Evolutionary conservation across 306 rosid genomes (phyloP).

Genomic region (Boehmeria nivea): DNA sequence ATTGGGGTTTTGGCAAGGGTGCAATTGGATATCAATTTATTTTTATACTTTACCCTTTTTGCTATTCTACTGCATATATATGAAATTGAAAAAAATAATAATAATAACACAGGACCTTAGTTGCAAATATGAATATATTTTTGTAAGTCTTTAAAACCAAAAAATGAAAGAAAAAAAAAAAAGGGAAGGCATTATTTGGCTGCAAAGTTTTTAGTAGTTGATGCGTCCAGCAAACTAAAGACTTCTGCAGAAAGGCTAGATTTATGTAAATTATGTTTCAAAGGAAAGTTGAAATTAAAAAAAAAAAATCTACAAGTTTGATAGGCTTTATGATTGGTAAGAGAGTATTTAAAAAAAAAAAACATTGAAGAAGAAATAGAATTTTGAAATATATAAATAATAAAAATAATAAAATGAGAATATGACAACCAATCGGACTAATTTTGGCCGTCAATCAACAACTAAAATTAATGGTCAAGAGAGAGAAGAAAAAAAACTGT

Average conservation of each 20-base stretch:
- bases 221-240: slow-evolving; percentile 10
- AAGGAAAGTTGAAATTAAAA: background rate
- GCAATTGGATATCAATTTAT: no score
- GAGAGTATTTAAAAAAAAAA: no score
- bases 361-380: no score
- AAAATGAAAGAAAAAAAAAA: background rate
- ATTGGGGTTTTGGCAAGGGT: no score
- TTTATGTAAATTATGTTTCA: background rate
- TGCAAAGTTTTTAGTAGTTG: slow-evolving; percentile 7
- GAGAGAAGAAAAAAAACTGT: background rate
- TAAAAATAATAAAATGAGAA: no score
- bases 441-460: background rate
- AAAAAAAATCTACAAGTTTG: background rate
- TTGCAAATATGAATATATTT: no score
- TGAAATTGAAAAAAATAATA: no score
- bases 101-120: no score
- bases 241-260: background rate
- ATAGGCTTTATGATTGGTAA: no score
- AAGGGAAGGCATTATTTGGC: background rate
- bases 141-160: background rate
- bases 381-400: no score
- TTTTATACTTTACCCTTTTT: no score
- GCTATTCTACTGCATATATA: no score
- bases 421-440: background rate
- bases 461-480: background rate